These are phyloP conservation scores for Aspergillus awamori DNA, from an alignment of 2,329 filamentous ascomycete species.

Conservation along the genomic window DNA sequence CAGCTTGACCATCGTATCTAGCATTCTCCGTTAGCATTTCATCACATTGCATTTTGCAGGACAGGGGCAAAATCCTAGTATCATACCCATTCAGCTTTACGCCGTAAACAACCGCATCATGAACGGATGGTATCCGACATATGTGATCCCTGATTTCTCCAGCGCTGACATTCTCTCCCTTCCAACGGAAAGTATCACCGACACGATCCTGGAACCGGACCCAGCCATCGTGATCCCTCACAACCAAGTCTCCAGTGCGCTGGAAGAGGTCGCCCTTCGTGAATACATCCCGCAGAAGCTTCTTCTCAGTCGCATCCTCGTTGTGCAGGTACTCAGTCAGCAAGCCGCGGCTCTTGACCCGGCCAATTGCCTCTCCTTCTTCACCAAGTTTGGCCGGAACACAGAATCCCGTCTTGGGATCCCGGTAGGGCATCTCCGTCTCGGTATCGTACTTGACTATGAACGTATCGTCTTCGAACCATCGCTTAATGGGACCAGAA, in stretches of 20 bases:
- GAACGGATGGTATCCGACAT: conserved; percentile 43
- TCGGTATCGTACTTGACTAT: conserved; percentile 48
- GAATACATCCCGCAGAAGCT: conserved; percentile 49
- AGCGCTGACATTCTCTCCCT: conserved; percentile 52
- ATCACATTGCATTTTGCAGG: background rate
- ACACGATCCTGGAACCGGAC: conserved; percentile 50
- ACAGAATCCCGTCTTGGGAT: conserved; percentile 51
- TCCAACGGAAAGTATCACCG: conserved; percentile 44
- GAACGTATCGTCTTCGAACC: conserved; percentile 46
- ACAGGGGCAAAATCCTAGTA: background rate
- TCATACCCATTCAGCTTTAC: conserved; percentile 45
- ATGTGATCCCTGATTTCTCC: conserved; percentile 51
- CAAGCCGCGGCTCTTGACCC: conserved; percentile 43
- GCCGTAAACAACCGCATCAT: conserved; percentile 51
- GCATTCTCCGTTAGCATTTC: conserved; percentile 3
- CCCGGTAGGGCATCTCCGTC: conserved; percentile 46
- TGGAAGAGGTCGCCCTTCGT: conserved; percentile 51
- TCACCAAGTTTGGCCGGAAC: conserved; percentile 41
- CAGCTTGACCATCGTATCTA: conserved; percentile 54
- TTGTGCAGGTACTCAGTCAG: conserved; percentile 49
- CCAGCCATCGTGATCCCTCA: conserved; percentile 47
- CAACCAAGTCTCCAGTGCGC: conserved; percentile 50
- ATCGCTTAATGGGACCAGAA: conserved; percentile 43
- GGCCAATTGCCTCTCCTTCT: conserved; percentile 51
- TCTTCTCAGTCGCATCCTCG: conserved; percentile 47